Conservation (phyloP, 768 basidiomycete genomes). For the Boletus rubescentipes region DNA sequence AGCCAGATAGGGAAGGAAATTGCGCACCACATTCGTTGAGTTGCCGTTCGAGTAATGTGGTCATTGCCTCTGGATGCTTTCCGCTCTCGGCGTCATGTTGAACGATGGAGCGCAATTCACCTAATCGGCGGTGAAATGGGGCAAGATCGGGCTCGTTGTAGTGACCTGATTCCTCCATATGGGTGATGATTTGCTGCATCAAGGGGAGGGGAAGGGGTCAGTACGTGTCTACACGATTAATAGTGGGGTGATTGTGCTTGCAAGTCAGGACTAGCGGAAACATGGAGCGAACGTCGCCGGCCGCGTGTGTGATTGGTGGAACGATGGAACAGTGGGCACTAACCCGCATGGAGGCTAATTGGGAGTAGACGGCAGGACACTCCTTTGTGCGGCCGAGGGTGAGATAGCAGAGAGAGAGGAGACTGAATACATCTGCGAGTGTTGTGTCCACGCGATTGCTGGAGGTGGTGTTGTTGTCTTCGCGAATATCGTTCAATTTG, state of each 20-base stretch:
- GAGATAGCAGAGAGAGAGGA: conserved; percentile 95
- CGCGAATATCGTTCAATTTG: conserved; percentile 87
- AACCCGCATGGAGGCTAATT: conserved; percentile 94
- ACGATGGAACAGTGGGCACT: conserved; percentile 37
- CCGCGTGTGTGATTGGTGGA: not conserved
- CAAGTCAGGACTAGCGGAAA: conserved; percentile 25
- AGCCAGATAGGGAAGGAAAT: conserved; percentile 6
- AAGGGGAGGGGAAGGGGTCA: conserved; percentile 22
- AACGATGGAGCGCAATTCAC: conserved; percentile 82
- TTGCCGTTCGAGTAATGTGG: conserved; percentile 86
- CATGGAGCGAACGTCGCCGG: conserved; percentile 4
- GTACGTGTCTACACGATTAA: conserved; percentile 24
- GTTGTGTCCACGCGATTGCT: conserved; percentile 94
- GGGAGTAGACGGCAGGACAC: conserved; percentile 92
- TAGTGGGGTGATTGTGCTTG: conserved; percentile 24
- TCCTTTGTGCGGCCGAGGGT: conserved; percentile 96
- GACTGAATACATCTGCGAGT: conserved; percentile 91
- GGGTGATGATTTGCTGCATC: conserved; percentile 84
- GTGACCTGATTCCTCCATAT: conserved; percentile 93
- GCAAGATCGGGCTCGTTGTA: conserved; percentile 90
- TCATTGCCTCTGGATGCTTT: conserved; percentile 84
- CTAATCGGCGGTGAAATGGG: conserved; percentile 81
- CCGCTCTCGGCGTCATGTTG: conserved; percentile 77
- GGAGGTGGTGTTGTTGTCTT: conserved; percentile 66
- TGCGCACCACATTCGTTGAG: conserved; percentile 87